phyloP scores from a whole-genome alignment of 306 rosid species.

The Lathyrus tuberosus region DNA sequence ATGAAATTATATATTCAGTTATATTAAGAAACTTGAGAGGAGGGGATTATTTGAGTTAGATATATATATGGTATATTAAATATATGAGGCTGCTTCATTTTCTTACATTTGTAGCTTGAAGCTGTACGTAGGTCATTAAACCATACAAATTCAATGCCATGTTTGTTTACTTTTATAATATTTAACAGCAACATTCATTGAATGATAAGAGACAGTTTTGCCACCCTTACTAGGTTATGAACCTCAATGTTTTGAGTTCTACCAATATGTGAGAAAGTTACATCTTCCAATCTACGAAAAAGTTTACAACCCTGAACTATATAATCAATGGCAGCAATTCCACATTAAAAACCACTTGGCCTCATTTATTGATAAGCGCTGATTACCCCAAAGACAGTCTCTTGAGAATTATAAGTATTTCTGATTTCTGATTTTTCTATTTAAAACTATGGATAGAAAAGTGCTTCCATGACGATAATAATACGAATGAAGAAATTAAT shows the following conservation, averaged over 20 bases:
- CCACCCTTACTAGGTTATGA: not conserved
- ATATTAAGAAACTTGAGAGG: not conserved
- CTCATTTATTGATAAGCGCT: not conserved
- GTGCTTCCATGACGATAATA: no score
- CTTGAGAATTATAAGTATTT: not conserved
- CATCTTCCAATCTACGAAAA: not conserved
- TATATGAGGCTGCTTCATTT: not conserved
- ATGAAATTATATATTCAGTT: not conserved
- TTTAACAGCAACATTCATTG: not conserved
- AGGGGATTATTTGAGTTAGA: not conserved
- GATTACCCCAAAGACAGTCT: slow-evolving; percentile 1
- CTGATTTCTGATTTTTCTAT: no score
- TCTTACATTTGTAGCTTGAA: not conserved
- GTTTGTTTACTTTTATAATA: not conserved
- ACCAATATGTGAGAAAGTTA: not conserved
- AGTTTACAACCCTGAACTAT: not conserved
- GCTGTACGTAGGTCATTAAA: not conserved
- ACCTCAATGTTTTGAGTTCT: not conserved
- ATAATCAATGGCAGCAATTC: not conserved
- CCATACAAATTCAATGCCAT: not conserved
- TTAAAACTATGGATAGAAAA: no score
- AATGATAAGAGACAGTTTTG: not conserved
- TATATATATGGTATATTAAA: not conserved
- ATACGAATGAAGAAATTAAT: not conserved
- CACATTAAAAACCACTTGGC: slow-evolving; percentile 1